A percentile compares a stretch with the other conserved stretches of the same genome.
Evolutionary conservation across 73 alveolate species (phyloP).

Genomic region (Symbiodinium natans): DNA sequence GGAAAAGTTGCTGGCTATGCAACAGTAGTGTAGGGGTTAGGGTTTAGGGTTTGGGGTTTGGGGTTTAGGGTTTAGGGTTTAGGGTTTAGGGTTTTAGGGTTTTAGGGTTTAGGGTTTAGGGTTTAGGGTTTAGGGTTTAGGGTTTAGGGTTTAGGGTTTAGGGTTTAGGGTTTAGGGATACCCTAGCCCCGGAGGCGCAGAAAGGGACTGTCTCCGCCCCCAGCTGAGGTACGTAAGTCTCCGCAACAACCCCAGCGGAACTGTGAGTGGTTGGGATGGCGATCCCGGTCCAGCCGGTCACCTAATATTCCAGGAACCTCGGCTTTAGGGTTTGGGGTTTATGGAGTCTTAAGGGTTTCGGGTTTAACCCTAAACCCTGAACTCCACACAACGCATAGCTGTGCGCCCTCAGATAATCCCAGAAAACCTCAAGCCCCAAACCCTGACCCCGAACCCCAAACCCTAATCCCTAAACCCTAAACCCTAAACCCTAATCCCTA

Average conservation of each 20-base stretch:
- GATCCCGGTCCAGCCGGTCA: slow-evolving; percentile 88
- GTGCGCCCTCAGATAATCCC: too few species aligned
- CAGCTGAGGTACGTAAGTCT: slow-evolving; percentile 53
- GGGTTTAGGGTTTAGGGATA: not conserved
- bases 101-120: not conserved
- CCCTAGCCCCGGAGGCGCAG: too few species aligned
- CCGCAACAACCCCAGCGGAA: slow-evolving; percentile 87
- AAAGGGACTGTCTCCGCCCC: not conserved
- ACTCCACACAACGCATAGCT: not conserved
- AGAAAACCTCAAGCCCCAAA: too few species aligned
- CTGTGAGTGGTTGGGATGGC: slow-evolving; percentile 92
- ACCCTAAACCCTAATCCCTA: not conserved
- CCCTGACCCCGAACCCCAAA: not conserved
- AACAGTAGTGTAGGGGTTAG: too few species aligned
- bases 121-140: not conserved
- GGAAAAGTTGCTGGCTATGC: too few species aligned
- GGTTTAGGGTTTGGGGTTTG: too few species aligned
- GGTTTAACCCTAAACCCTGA: not conserved
- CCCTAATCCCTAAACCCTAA: not conserved
- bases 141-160: not conserved
- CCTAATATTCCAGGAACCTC: slow-evolving; percentile 43
- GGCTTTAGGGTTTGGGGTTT: not conserved
- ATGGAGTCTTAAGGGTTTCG: not conserved
- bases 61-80: too few species aligned
- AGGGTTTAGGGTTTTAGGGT: too few species aligned